phyloP scores from a whole-genome alignment of 768 basidiomycete genomes.

The Obba rivulosa region DNA sequence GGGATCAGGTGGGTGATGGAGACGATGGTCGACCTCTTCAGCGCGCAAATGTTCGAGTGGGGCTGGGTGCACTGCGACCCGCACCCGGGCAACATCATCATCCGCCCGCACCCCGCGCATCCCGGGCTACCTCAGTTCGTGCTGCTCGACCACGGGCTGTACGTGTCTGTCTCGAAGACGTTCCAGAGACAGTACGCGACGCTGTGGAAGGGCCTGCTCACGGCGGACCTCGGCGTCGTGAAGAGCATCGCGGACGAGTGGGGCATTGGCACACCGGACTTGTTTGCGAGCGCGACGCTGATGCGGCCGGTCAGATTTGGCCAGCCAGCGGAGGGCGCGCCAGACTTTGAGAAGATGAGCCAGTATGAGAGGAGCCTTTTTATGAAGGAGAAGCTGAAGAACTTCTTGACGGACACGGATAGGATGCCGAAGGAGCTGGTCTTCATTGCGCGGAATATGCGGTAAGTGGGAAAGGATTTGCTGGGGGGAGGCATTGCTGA shows the following conservation, averaged over 20 bases:
- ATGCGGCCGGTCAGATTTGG: conserved; percentile 54
- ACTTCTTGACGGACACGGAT: conserved; percentile 69
- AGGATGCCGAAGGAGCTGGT: conserved; percentile 73
- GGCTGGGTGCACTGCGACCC: conserved; percentile 83
- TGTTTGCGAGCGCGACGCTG: conserved; percentile 70
- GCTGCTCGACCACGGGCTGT: conserved; percentile 89
- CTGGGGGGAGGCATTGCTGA: neutral
- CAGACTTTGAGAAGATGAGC: conserved; percentile 31
- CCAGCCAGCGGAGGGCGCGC: conserved; percentile 1
- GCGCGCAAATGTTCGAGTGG: conserved; percentile 88
- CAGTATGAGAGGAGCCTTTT: conserved; percentile 65
- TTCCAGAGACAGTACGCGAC: conserved; percentile 75
- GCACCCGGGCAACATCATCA: conserved; percentile 75
- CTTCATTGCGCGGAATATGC: conserved; percentile 75
- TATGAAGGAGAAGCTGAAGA: conserved; percentile 64
- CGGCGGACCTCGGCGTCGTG: conserved; percentile 49
- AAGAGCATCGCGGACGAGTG: conserved; percentile 49
- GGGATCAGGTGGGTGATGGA: conserved; percentile 70
- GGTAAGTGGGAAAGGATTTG: conserved; percentile 29
- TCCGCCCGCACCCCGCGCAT: conserved; percentile 49
- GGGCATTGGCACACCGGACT: conserved; percentile 67
- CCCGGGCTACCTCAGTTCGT: conserved; percentile 58
- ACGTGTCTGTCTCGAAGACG: conserved; percentile 61
- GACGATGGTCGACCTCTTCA: conserved; percentile 82
- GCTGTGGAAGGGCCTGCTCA: conserved; percentile 67